These are phyloP conservation scores for Mytilinidion resinicola DNA, from an alignment of 495 filamentous ascomycete genomes.

Conservation along the genomic window DNA sequence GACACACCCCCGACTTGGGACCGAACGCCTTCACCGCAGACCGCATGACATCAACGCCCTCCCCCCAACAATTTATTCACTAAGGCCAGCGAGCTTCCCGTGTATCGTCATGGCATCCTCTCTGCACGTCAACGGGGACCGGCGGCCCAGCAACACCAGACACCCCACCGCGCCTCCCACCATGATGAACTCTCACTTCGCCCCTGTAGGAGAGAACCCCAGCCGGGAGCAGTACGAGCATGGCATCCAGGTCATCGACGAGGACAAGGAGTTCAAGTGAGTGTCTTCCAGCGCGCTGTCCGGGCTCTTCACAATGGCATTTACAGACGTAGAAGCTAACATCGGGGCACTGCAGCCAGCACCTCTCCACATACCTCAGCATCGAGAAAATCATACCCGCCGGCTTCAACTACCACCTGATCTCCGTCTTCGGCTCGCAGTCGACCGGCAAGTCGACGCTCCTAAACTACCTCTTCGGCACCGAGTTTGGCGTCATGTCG, in stretches of 20 bases:
- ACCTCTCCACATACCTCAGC: slow-evolving; percentile 73
- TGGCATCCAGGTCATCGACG: slow-evolving; percentile 94
- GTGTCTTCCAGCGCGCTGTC: slow-evolving; percentile 28
- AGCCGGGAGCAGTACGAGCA: slow-evolving; percentile 70
- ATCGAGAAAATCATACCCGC: slow-evolving; percentile 71
- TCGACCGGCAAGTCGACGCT: slow-evolving; percentile 97
- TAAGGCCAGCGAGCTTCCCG: background rate
- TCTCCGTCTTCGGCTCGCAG: slow-evolving; percentile 97
- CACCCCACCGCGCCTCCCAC: slow-evolving; percentile 46
- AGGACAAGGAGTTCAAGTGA: slow-evolving; percentile 94
- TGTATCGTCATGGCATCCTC: slow-evolving; percentile 7
- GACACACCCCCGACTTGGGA: background rate
- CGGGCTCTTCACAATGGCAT: background rate
- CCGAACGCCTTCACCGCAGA: slow-evolving; percentile 16
- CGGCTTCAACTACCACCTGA: slow-evolving; percentile 98
- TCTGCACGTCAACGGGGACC: slow-evolving; percentile 23
- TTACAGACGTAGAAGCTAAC: slow-evolving; percentile 4
- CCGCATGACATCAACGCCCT: slow-evolving; percentile 28
- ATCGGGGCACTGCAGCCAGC: slow-evolving; percentile 47
- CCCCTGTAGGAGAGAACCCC: slow-evolving; percentile 62
- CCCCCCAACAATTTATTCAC: slow-evolving; percentile 15
- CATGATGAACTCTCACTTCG: slow-evolving; percentile 87
- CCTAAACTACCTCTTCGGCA: slow-evolving; percentile 92
- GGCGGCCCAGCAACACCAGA: slow-evolving; percentile 21
- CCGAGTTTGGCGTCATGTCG: slow-evolving; percentile 93